Evolutionary conservation across 2,329 filamentous ascomycete genomes (phyloP), one percentile per base, ranked within the genome.

Genomic region (Tympanopsis confertula): DNA sequence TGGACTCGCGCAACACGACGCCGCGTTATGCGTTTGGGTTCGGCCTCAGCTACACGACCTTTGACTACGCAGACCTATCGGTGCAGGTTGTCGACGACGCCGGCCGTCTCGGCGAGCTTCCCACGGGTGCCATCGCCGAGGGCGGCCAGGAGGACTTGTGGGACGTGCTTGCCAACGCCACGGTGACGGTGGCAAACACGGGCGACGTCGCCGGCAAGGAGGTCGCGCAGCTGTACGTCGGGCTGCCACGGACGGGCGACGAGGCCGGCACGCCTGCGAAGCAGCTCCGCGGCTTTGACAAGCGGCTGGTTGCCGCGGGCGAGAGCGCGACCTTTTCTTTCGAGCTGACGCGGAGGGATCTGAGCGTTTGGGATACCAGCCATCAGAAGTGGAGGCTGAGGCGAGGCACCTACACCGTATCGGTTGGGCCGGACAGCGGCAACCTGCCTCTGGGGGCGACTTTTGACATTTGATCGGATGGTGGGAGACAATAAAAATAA

Each of bases 251-350:
- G 0, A 43, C 42, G 2, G 55, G 50, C n/a, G 22, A 26, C 3
- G 54, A 49, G 5, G 30, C 7, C 30, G 30, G 15, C 13, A 18
- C 13, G 1, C 79, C 79, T 0, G 55, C 65, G 1, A 59, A 66
- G 29, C 76, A 82, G 51, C 61, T 84, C n/a, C 63, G 78, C 5
- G 78, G 79, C 5, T 83, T 83, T 41, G 71, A 73, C 38, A 83
- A 83, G 59, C 59, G 67, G 0, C 59, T 57, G 13, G 44, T 82
- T 33, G 56, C 61, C 13, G 58, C 63, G 0, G 64, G 65, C 0
- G 52, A 64, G 40, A 62, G 55, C 14, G 54, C 57, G 13, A 63
- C 57, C 0, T 56, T 78, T 0, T 54, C 47, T 0, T 71, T 83
- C 39, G 50, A 60, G 19, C 50, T 84, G 28, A 80, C 66, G 14